Conservation (phyloP, 768 basidiomycete species). For the Auricularia auricula-judae region DNA sequence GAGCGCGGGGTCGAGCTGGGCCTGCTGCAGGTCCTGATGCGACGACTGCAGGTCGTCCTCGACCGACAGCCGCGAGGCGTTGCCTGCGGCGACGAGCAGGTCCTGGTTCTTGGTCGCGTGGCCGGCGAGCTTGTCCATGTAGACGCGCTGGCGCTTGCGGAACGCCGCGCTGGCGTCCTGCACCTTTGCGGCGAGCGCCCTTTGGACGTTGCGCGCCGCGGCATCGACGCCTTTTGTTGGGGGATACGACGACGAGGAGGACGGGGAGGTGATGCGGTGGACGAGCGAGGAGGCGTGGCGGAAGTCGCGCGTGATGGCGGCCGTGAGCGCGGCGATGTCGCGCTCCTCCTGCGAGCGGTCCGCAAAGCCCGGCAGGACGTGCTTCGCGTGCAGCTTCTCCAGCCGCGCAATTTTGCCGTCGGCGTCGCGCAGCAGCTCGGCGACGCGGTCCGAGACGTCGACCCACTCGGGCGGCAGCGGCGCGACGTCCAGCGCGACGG, state of each 20-base stretch:
- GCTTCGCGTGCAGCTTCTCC: constrained; percentile 93
- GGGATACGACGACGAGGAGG: constrained; percentile 16
- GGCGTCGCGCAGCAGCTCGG: constrained; percentile 57
- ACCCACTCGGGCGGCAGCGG: constrained; percentile 86
- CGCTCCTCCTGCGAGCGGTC: constrained; percentile 90
- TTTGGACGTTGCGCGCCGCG: constrained; percentile 88
- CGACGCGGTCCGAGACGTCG: constrained; percentile 83
- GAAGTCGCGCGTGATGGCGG: constrained; percentile 80
- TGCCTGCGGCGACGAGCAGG: constrained; percentile 83
- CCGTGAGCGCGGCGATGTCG: constrained; percentile 81
- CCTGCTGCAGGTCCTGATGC: constrained; percentile 20
- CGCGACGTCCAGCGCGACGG: constrained; percentile 40
- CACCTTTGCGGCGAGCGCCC: constrained; percentile 89
- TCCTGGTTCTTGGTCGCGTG: constrained; percentile 98
- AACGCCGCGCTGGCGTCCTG: constrained; percentile 88
- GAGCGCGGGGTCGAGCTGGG: constrained; percentile 31
- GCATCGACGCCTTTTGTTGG: constrained; percentile 39
- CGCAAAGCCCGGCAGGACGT: constrained; percentile 90
- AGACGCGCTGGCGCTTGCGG: constrained; percentile 95
- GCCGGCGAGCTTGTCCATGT: constrained; percentile 95
- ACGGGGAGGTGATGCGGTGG: constrained; percentile 53
- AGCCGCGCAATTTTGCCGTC: constrained; percentile 77
- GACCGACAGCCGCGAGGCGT: constrained; percentile 67
- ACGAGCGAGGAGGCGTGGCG: constrained; percentile 48
- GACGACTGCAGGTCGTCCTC: constrained; percentile 66